Evolutionary conservation across 495 filamentous ascomycete genomes (phyloP).

Genomic region (Lophiostoma macrostomum): DNA sequence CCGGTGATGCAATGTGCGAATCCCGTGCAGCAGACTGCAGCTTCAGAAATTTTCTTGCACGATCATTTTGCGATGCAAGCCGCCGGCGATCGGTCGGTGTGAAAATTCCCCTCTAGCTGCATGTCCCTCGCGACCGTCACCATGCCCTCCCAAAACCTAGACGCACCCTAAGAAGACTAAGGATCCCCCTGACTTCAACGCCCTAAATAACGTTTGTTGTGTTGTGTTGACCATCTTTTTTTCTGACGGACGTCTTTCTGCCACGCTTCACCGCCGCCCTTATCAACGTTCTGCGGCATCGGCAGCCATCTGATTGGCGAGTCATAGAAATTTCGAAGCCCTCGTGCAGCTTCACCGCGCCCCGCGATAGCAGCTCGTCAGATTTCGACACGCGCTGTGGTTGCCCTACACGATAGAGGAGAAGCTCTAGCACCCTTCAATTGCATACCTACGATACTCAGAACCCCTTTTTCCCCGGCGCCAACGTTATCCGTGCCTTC

Average conservation of each 20-base stretch:
- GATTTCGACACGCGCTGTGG: conserved; percentile 7
- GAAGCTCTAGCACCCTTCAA: conserved; percentile 17
- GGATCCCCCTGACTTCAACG: conserved; percentile 1
- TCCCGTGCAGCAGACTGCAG: conserved; percentile 16
- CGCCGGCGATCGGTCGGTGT: conserved; percentile 19
- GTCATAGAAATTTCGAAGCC: conserved; percentile 6
- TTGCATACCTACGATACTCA: conserved; percentile 2
- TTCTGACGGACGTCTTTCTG: neutral
- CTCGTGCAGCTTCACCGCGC: conserved; percentile 1
- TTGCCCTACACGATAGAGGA: neutral
- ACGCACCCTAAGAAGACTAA: neutral
- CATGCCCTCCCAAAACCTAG: neutral
- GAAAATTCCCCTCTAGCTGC: conserved; percentile 6
- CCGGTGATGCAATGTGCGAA: conserved; percentile 18
- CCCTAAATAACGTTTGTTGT: too few species aligned
- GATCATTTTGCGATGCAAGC: conserved; percentile 3
- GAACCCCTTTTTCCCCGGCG: neutral
- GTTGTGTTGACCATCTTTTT: neutral
- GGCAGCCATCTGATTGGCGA: conserved; percentile 20
- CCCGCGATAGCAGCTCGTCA: conserved; percentile 6
- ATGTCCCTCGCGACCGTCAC: too few species aligned
- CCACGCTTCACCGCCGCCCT: neutral
- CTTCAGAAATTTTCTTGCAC: conserved; percentile 10
- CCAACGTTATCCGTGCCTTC: neutral
- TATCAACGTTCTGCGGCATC: conserved; percentile 15